Evolutionary conservation across 2,329 filamentous ascomycete species (phyloP).

Genomic region (Capronia coronata): DNA sequence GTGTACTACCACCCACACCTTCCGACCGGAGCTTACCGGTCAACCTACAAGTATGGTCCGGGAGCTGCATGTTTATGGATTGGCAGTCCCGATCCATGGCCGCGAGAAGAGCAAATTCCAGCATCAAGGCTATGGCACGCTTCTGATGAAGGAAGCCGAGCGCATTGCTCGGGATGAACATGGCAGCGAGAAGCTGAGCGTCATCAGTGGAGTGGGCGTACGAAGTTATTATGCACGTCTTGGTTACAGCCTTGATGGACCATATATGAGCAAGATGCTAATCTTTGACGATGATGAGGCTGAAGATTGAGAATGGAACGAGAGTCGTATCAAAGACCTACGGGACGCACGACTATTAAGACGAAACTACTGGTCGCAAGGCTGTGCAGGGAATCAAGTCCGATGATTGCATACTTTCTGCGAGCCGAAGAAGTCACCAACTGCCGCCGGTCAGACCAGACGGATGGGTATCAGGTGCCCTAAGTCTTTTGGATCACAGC

Average conservation of each 20-base stretch:
- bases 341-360: too few species aligned
- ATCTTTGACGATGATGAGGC: conserved; percentile 38
- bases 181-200: conserved; percentile 85
- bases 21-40: conserved; percentile 73
- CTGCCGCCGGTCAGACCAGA: too few species aligned
- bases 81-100: conserved; percentile 93
- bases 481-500: too few species aligned
- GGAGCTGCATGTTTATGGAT: conserved; percentile 94
- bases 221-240: conserved; percentile 90
- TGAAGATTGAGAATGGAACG: conserved; percentile 23
- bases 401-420: too few species aligned
- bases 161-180: conserved; percentile 92
- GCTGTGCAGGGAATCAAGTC: too few species aligned
- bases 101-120: conserved; percentile 95
- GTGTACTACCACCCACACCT: conserved; percentile 87
- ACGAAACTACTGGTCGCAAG: not conserved
- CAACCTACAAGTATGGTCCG: conserved; percentile 89
- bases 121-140: conserved; percentile 92
- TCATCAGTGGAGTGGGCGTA: conserved; percentile 96
- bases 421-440: too few species aligned
- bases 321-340: too few species aligned
- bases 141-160: conserved; percentile 97
- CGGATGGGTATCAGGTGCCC: too few species aligned
- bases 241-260: conserved; percentile 88
- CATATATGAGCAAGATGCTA: conserved; percentile 59